Evolutionary conservation across 495 filamentous ascomycete genomes (phyloP), one percentile per base, ranked within the genome.

Genomic region (Podospora sp.): DNA sequence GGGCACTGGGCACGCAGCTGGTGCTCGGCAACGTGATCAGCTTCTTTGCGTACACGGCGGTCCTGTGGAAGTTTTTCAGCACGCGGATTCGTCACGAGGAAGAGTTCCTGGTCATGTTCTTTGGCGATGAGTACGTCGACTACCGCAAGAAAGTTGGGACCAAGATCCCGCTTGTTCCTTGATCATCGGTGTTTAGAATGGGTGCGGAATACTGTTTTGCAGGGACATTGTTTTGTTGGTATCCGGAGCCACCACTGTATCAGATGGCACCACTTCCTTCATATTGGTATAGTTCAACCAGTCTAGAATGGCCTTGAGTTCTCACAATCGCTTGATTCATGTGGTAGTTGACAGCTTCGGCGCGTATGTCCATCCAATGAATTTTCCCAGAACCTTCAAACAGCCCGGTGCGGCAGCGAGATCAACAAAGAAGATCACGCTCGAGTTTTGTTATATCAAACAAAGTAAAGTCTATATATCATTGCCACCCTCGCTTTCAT

Each of bases 1-100:
- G 93, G 94, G 93, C 90, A 0, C 65, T 98, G n/a, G 95, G 95
- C 1, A 96, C 92, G 49, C 95, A 99, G 82, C 70, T 98, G 62
- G 87, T 96, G 27, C 81, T 97, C 64, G 94, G 94, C 35, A 99
- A 99, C 80, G 76, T 83, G 16, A 71, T 96, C 0, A 94, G 93
- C 72, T 86, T 94, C 21, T 68, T 89, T 22, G 89, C 77, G 25
- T 97, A 96, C 83, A 78, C 86, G 2, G 70, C 86, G 24, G 89
- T 94, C 21, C 73, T 98, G 72, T 96, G 91, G 91, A 83, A 78
- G 65, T 99, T 99, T 76, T 99, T 99, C 72, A 78, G 77, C 7
- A 76, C 65, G 20, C 81, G 95, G 67, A 93, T 99, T 68, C 64
- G 68, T 85, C 87, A 86, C 22, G 95, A 99, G 78, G 95, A 99